A percentile compares a stretch with the other conserved stretches of the same genome.
These are phyloP conservation scores for Cladosporium sphaerospermum DNA, from an alignment of 2,329 filamentous ascomycete species.

Conservation along the genomic window DNA sequence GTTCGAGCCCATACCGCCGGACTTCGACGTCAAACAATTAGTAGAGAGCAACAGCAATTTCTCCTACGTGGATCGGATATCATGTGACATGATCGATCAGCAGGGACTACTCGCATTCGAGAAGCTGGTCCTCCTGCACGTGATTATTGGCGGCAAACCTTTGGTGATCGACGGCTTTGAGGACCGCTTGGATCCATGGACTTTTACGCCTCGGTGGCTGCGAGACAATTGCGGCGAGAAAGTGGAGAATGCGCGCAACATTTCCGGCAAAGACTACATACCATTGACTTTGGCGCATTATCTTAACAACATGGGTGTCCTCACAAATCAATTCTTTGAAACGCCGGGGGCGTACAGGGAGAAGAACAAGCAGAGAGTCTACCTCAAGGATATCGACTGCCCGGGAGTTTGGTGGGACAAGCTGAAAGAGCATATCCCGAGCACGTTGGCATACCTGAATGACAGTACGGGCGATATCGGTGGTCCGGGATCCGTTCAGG, in stretches of 20 bases:
- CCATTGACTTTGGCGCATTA: constrained; percentile 88
- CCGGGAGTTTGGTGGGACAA: constrained; percentile 79
- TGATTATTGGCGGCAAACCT: constrained; percentile 78
- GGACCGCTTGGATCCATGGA: constrained; percentile 62
- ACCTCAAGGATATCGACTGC: constrained; percentile 96
- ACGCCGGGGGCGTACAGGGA: constrained; percentile 69
- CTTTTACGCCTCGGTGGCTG: constrained; percentile 79
- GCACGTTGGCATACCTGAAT: constrained; percentile 83
- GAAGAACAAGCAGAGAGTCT: constrained; percentile 75
- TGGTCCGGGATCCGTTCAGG: constrained; percentile 50
- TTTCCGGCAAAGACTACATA: constrained; percentile 65
- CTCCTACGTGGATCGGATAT: constrained; percentile 76
- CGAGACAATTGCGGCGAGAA: constrained; percentile 72
- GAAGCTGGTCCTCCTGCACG: constrained; percentile 74
- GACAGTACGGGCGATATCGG: constrained; percentile 59
- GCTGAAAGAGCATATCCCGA: constrained; percentile 69
- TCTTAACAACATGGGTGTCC: constrained; percentile 74
- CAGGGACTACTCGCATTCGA: constrained; percentile 77
- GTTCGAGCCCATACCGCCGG: constrained; percentile 84
- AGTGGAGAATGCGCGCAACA: constrained; percentile 77
- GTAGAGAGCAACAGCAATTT: constrained; percentile 80
- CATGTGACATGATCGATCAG: constrained; percentile 67
- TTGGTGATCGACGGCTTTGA: constrained; percentile 89
- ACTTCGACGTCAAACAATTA: constrained; percentile 69
- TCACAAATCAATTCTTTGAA: constrained; percentile 71